Evolutionary conservation across 352 stramenopile species (phyloP).

Genomic region (Phytophthora vignae): DNA sequence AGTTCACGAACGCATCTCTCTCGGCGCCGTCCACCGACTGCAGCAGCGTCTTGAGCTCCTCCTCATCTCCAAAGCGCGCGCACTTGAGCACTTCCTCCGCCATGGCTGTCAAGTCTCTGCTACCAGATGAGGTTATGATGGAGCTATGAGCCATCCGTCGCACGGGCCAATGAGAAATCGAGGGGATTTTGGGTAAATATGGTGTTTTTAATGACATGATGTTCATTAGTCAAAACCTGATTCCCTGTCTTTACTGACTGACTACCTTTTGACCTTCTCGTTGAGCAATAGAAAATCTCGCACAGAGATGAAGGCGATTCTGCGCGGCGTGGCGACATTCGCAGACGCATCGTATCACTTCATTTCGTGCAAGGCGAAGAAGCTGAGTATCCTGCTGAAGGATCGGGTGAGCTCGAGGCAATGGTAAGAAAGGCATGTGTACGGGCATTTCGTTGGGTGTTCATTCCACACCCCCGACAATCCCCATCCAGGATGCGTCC

Average conservation of each 20-base stretch:
- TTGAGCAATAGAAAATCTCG: no score
- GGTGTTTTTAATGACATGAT: neutral
- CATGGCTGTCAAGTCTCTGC: conserved; percentile 21
- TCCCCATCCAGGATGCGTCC: no score
- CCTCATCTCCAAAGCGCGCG: conserved; percentile 74
- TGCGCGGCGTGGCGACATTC: no score
- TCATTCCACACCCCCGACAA: no score
- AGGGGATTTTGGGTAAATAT: neutral
- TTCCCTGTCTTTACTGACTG: conserved; percentile 11
- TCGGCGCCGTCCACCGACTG: conserved; percentile 22
- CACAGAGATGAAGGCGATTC: no score
- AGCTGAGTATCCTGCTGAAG: no score
- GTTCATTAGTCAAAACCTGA: neutral
- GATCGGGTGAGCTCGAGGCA: no score
- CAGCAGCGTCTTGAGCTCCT: conserved; percentile 66
- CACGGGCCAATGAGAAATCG: neutral
- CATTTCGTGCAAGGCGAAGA: no score
- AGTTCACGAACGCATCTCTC: conserved; percentile 66
- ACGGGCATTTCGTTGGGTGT: no score
- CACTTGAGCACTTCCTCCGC: conserved; percentile 69
- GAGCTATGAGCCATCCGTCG: conserved; percentile 17
- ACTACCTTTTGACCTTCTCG: no score
- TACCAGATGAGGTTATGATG: neutral
- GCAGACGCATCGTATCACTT: no score
- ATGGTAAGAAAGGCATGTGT: no score